A percentile compares a stretch with the other conserved stretches of the same genome.
Conservation (phyloP, 495 filamentous ascomycete species). For the Glarea lozoyensis region DNA sequence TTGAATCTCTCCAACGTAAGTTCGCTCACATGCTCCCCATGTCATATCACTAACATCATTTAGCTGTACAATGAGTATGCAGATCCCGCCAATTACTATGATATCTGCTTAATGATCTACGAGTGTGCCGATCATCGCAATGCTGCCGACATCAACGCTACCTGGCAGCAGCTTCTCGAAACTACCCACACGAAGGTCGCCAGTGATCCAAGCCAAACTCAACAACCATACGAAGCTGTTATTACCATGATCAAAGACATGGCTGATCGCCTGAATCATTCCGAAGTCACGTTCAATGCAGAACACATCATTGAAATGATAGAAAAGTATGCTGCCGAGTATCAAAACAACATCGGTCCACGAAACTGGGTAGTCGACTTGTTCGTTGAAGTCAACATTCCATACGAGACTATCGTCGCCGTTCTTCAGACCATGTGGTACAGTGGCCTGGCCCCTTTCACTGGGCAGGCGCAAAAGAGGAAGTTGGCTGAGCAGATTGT, state of each 20-base stretch:
- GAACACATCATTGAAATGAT: constrained; percentile 56
- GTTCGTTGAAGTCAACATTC: constrained; percentile 66
- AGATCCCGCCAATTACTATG: constrained; percentile 81
- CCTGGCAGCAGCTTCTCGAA: constrained; percentile 77
- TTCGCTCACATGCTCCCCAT: constrained; percentile 7
- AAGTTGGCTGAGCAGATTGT: constrained; percentile 53
- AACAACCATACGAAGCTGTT: constrained; percentile 70
- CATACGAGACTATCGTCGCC: constrained; percentile 63
- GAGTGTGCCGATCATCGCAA: constrained; percentile 82
- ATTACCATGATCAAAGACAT: constrained; percentile 64
- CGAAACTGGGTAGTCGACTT: constrained; percentile 70
- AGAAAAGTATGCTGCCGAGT: constrained; percentile 65
- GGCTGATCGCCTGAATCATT: constrained; percentile 60
- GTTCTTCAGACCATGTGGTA: constrained; percentile 80
- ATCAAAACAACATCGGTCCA: constrained; percentile 57
- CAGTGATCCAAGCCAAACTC: constrained; percentile 32
- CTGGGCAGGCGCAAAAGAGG: constrained; percentile 50
- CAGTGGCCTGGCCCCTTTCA: constrained; percentile 75
- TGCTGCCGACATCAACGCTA: constrained; percentile 64
- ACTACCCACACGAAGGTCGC: constrained; percentile 56
- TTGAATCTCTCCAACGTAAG: constrained; percentile 64
- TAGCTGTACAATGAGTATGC: constrained; percentile 88
- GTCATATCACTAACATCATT: constrained; percentile 18
- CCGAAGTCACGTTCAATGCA: constrained; percentile 69
- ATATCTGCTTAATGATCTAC: constrained; percentile 87